Conservation (phyloP, 148 eudicot genomes). For the Heliosperma pusillum region DNA sequence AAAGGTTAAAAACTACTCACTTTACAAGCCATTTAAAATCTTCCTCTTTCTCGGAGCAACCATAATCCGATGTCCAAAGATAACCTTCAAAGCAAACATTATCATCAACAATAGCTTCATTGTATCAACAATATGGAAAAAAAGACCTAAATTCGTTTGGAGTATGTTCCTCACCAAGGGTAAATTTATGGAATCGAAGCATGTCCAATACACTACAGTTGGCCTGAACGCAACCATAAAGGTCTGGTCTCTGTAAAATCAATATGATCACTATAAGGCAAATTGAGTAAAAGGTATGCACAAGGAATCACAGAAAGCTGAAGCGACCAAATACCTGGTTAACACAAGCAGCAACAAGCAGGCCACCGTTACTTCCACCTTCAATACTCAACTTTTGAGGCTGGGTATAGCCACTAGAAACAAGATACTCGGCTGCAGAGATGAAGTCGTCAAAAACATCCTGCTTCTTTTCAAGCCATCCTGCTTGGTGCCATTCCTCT, state of each 20-base stretch:
- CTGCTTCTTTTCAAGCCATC: conserved; percentile 71
- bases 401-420: conserved; percentile 76
- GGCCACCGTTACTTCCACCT: conserved; percentile 99
- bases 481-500: conserved; percentile 96
- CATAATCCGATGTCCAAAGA: conserved; percentile 92
- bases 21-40: conserved; percentile 86
- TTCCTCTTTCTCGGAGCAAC: conserved; percentile 89
- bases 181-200: conserved; percentile 93
- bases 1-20: conserved; percentile 39
- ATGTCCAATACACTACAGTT: conserved; percentile 99
- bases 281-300: not conserved
- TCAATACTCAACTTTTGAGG: conserved; percentile 74
- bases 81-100: conserved; percentile 47
- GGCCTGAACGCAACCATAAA: conserved; percentile 95
- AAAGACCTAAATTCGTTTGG: not conserved
- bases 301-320: not conserved
- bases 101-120: conserved; percentile 17
- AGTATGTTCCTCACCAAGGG: conserved; percentile 62
- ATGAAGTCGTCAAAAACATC: conserved; percentile 84
- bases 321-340: conserved; percentile 58
- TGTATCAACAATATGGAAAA: not conserved
- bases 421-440: conserved; percentile 79
- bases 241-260: conserved; percentile 77
- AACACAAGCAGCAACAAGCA: conserved; percentile 89
- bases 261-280: conserved; percentile 17